phyloP scores from a whole-genome alignment of 2,329 filamentous ascomycete species.

The Blastomyces percursus region DNA sequence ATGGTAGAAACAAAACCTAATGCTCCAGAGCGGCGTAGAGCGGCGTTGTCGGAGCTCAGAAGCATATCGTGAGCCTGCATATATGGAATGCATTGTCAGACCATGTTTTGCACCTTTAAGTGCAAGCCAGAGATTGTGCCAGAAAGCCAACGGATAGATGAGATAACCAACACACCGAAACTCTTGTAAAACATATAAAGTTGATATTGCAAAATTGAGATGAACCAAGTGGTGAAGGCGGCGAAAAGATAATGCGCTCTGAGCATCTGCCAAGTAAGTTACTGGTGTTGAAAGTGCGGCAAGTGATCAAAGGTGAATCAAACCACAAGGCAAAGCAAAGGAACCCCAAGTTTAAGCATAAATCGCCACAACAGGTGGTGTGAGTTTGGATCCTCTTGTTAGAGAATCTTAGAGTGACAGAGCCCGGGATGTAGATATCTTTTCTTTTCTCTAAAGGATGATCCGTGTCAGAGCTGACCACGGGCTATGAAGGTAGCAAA shows the following conservation, averaged over 20 bases:
- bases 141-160: not conserved
- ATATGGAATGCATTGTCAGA: not conserved
- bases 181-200: not conserved
- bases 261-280: too few species aligned
- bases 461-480: not conserved
- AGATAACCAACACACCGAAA: not conserved
- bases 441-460: not conserved
- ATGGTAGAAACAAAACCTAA: not conserved
- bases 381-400: not conserved
- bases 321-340: not conserved
- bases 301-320: not conserved
- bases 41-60: not conserved
- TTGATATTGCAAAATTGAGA: not conserved
- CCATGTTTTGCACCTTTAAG: not conserved
- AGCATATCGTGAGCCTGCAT: not conserved
- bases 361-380: not conserved
- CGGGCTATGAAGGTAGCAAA: too few species aligned
- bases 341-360: not conserved
- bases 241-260: too few species aligned
- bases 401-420: not conserved
- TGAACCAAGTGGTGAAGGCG: too few species aligned
- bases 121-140: not conserved
- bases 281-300: too few species aligned
- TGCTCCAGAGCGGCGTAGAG: not conserved
- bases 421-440: not conserved